These are phyloP conservation scores for Dispira simplex DNA, from an alignment of 192 early-diverging fungal genomes.

Conservation along the genomic window DNA sequence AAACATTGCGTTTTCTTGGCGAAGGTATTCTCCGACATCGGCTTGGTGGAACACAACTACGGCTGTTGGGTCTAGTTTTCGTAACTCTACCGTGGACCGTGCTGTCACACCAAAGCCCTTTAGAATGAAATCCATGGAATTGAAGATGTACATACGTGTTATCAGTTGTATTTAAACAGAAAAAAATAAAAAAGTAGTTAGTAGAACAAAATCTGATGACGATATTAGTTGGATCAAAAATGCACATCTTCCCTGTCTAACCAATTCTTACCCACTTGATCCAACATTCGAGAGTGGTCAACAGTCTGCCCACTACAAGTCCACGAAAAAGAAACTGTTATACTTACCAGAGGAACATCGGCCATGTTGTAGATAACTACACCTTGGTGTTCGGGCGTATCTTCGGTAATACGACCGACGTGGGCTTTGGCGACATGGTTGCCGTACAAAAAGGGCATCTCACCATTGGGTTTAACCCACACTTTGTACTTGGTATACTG, in stretches of 20 bases:
- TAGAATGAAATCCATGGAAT: too few species aligned
- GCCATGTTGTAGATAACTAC: conserved; percentile 88
- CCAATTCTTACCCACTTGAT: too few species aligned
- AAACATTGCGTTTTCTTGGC: conserved; percentile 60
- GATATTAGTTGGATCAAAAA: too few species aligned
- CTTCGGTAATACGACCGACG: conserved; percentile 91
- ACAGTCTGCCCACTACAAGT: too few species aligned
- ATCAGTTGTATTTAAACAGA: too few species aligned
- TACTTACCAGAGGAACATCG: conserved; percentile 65
- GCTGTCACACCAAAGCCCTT: conserved; percentile 92
- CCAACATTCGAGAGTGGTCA: too few species aligned
- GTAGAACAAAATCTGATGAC: too few species aligned
- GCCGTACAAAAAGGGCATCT: conserved; percentile 97
- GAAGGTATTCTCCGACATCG: conserved; percentile 94
- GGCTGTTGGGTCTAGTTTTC: conserved; percentile 87
- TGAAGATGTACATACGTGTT: too few species aligned
- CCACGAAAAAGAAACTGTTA: too few species aligned
- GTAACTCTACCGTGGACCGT: conserved; percentile 75
- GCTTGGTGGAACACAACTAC: conserved; percentile 95
- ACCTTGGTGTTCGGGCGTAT: conserved; percentile 96
- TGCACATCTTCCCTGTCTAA: too few species aligned
- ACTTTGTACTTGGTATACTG: conserved; percentile 98
- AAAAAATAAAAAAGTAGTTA: too few species aligned
- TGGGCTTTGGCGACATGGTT: conserved; percentile 98
- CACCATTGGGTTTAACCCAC: conserved; percentile 98